Evolutionary conservation across 257 asterid species (phyloP).

Genomic region (Jaltomata sinuosa): DNA sequence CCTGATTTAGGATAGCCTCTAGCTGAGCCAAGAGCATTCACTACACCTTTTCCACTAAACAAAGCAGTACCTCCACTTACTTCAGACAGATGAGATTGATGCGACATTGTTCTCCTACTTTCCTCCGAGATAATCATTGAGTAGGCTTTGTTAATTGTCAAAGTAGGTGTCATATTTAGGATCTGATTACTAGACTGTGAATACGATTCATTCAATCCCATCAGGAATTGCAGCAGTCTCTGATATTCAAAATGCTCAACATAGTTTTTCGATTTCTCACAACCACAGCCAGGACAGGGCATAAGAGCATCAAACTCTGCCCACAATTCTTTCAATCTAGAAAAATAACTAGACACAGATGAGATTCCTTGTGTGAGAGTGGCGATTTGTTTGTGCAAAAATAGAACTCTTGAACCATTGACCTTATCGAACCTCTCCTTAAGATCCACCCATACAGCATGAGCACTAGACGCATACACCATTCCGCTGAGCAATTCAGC

Average conservation of each 20-base stretch:
- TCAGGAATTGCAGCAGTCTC: no score
- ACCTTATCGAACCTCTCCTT: neutral
- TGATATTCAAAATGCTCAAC: neutral
- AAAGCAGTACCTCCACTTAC: neutral
- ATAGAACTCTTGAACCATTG: neutral
- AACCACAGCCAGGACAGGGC: neutral
- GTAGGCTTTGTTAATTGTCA: neutral
- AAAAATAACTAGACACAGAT: neutral
- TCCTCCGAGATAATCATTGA: neutral
- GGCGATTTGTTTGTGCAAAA: neutral
- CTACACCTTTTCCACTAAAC: neutral
- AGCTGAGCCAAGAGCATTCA: no score
- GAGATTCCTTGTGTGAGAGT: neutral
- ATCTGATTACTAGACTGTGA: neutral
- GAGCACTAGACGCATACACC: no score
- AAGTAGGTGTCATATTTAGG: neutral
- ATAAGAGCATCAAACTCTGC: neutral
- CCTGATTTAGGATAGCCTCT: no score
- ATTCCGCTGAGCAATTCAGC: no score
- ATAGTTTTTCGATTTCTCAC: neutral
- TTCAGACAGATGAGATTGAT: no score
- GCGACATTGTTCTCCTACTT: neutral
- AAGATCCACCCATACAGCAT: neutral
- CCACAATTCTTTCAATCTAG: neutral
- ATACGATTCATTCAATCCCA: neutral